Percentiles rank a stretch among this genome's conserved stretches.
Evolutionary conservation across 495 filamentous ascomycete species (phyloP).

Genomic region (Talaromyces wortmannii): DNA sequence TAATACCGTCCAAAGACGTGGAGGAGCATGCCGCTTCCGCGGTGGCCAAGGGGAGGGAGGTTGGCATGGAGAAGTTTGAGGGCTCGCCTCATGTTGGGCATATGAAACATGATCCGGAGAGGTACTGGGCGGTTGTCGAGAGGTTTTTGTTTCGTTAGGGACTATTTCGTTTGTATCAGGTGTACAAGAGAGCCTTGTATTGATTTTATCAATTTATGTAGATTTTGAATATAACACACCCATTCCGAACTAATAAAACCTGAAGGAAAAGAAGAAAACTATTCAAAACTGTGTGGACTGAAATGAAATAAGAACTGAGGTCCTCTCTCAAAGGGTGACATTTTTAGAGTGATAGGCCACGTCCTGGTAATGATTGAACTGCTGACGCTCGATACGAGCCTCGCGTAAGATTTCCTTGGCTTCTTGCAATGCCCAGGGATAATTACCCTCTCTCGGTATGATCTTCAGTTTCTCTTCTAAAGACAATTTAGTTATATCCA

Average conservation of each 20-base stretch:
- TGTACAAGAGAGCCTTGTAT: background rate
- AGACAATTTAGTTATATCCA: constrained; percentile 17
- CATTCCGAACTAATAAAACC: too few relatives aligned
- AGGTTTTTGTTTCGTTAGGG: constrained; percentile 8
- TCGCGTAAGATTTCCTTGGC: constrained; percentile 17
- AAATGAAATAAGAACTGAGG: background rate
- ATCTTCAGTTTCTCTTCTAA: constrained; percentile 16
- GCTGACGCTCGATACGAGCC: constrained; percentile 18
- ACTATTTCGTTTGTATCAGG: background rate
- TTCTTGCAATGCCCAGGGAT: constrained; percentile 27
- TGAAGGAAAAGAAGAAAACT: too few relatives aligned
- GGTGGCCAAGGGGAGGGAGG: constrained; percentile 12
- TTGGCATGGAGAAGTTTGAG: constrained; percentile 30
- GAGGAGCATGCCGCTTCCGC: constrained; percentile 35
- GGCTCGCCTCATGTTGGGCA: constrained; percentile 37
- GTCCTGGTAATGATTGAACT: constrained; percentile 25
- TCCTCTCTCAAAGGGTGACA: constrained; percentile 2
- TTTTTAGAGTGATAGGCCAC: constrained; percentile 25
- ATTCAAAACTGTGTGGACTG: background rate
- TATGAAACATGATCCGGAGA: constrained; percentile 31
- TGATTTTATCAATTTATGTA: too few relatives aligned
- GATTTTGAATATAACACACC: too few relatives aligned
- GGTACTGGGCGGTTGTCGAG: constrained; percentile 37
- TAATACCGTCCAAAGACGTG: constrained; percentile 29
- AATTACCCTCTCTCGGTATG: constrained; percentile 16